Evolutionary conservation across 441 rosid genomes (phyloP).

Genomic region (Brassica hybrid): DNA sequence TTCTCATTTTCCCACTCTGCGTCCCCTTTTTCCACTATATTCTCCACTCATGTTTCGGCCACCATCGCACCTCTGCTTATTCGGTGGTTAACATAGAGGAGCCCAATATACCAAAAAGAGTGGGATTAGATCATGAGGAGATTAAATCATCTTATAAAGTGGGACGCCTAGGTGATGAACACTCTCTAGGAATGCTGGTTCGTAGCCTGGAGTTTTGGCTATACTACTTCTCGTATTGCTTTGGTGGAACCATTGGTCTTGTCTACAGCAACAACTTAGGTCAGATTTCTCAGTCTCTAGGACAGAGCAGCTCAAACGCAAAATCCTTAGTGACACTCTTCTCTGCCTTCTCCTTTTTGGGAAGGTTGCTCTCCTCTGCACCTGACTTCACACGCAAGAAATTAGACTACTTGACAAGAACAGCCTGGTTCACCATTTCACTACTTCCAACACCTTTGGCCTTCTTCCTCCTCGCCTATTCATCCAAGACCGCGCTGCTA

Average conservation of each 20-base stretch:
- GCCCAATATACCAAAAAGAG: conserved; percentile 45
- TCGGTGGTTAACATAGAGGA: conserved; percentile 48
- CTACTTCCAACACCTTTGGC: conserved; percentile 76
- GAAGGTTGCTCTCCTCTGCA: conserved; percentile 77
- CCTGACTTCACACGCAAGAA: conserved; percentile 86
- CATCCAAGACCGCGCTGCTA: conserved; percentile 49
- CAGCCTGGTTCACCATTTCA: conserved; percentile 80
- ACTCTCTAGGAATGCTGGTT: conserved; percentile 54
- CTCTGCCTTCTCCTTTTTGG: conserved; percentile 85
- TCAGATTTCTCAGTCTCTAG: conserved; percentile 79
- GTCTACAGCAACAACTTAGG: conserved; percentile 90
- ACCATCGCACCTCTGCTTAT: conserved; percentile 41
- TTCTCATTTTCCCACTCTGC: conserved; percentile 59
- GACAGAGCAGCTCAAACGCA: conserved; percentile 46
- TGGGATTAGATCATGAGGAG: not conserved
- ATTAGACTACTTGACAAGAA: conserved; percentile 63
- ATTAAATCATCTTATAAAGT: conserved; percentile 43
- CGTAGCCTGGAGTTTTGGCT: conserved; percentile 82
- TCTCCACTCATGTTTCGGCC: conserved; percentile 33
- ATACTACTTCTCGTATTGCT: conserved; percentile 69
- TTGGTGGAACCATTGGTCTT: conserved; percentile 79
- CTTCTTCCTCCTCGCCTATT: conserved; percentile 57
- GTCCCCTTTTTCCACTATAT: conserved; percentile 64
- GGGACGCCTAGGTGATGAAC: conserved; percentile 81
- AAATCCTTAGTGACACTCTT: conserved; percentile 67